These are phyloP conservation scores for Pterocarpus santalinus DNA, from an alignment of 306 rosid species.

Conservation along the genomic window DNA sequence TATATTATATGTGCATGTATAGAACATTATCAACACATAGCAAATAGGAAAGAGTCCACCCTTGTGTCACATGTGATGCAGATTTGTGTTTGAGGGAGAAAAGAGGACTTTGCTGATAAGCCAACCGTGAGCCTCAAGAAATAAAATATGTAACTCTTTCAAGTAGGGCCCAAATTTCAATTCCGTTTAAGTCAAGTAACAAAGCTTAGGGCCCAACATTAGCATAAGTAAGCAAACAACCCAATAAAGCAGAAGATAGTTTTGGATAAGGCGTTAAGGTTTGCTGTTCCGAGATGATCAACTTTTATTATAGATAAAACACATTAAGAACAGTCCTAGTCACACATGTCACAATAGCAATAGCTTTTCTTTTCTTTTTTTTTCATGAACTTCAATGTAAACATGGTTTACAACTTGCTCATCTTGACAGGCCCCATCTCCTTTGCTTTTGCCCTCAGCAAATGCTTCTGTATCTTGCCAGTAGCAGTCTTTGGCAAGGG, in stretches of 20 bases:
- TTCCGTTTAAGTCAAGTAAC: slow-evolving; percentile 11
- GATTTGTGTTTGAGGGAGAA: not conserved
- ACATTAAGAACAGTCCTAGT: not conserved
- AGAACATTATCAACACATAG: slow-evolving; percentile 2
- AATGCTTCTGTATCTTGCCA: slow-evolving; percentile 80
- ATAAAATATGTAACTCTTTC: not conserved
- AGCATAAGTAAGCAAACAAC: slow-evolving; percentile 1
- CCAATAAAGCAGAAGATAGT: slow-evolving; percentile 1
- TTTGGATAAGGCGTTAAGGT: not conserved
- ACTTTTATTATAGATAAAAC: not conserved
- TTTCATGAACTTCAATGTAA: no score
- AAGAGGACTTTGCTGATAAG: not conserved
- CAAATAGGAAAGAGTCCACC: slow-evolving; percentile 20
- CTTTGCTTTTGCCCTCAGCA: slow-evolving; percentile 71
- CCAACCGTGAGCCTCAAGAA: not conserved
- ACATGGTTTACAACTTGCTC: slow-evolving; percentile 32
- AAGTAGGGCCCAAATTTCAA: slow-evolving; percentile 21
- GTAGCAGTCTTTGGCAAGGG: slow-evolving; percentile 80
- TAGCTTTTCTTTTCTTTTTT: not conserved
- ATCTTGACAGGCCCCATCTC: slow-evolving; percentile 63
- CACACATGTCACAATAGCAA: not conserved
- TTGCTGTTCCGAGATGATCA: not conserved
- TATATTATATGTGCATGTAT: slow-evolving; percentile 9
- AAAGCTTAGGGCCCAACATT: slow-evolving; percentile 10
- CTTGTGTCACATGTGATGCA: not conserved